phyloP scores from a whole-genome alignment of 352 stramenopile genomes.

The Synura sp. region DNA sequence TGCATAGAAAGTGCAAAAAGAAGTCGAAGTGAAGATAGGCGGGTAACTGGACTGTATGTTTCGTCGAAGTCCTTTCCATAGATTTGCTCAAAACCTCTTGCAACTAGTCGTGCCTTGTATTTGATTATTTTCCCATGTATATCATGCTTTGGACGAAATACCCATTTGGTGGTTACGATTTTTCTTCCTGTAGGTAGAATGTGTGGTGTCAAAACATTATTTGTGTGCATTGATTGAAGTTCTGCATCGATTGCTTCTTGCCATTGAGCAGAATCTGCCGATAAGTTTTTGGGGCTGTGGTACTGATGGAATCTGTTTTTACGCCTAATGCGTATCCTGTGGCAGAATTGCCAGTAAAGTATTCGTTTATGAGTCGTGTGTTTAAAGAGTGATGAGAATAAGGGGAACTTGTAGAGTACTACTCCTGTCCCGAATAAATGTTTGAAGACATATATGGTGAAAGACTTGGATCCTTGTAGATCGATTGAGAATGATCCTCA shows the following conservation, averaged over 20 bases:
- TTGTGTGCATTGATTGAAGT: background rate
- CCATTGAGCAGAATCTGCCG: background rate
- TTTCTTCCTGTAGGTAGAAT: conserved; percentile 43
- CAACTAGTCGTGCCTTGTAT: conserved; percentile 53
- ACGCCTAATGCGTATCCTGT: too few species aligned
- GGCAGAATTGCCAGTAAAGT: too few species aligned
- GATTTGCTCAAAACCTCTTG: conserved; percentile 48
- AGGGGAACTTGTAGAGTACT: conserved; percentile 15
- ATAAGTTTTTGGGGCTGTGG: background rate
- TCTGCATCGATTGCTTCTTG: background rate
- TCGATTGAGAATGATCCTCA: too few species aligned
- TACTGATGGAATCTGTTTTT: too few species aligned
- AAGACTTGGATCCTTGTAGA: conserved; percentile 25
- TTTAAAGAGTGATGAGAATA: conserved; percentile 15
- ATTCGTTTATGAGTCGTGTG: too few species aligned
- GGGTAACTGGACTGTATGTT: conserved; percentile 47
- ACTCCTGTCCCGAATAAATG: too few species aligned
- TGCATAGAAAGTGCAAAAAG: conserved; percentile 35
- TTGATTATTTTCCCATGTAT: conserved; percentile 48
- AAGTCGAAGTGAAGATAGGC: background rate
- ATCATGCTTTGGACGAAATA: conserved; percentile 55
- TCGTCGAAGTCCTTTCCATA: conserved; percentile 51
- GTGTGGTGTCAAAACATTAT: background rate
- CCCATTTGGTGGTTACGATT: conserved; percentile 45
- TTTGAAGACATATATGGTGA: conserved; percentile 22